Base-by-base conservation (phyloP, 345 rosid species). In the Boechera retrofracta region DNA sequence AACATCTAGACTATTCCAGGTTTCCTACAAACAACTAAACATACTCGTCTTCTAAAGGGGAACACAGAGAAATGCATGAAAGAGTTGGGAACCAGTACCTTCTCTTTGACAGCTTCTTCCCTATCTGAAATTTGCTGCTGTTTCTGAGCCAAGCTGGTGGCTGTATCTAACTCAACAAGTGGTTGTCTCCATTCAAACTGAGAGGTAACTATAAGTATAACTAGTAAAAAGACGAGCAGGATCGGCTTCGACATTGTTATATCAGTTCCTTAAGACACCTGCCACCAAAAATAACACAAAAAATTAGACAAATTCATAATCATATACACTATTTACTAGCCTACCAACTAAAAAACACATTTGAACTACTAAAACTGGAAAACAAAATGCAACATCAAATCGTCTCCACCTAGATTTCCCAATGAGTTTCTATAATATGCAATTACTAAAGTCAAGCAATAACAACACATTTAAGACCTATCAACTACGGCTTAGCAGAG, bases 101-200 rank as follows among this genome's bases (percentile, higher is more conserved):
- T 91, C 85, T 91, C 98, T 81, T 93, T 93, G 1, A 91, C 88
- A 61, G 84, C 89, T 72, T 89, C 96, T 82, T 87, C 92, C 67
- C 84, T 83, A 52, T 80, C 77, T 1, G 87, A 83, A 60, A 83
- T 64, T 13, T 77, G 91, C 63, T 80, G 82, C 57, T 88, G 92
- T 80, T 88, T 89, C 70, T 82, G 87, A 60, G 84, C 61, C 54
- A 78, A 52, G 47, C 72, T 80, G 0, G 88, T 81, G 11, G 79
- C 52, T 5, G 79, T 41, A 51, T 87, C 97, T 54, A 81, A 61
- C 55, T 93, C 97, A 72, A 89, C 86, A 69, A 91, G 88, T n/a
- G 81, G 93, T 81, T 91, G 97, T 57, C 90, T 89, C 98, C 98
- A 93, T 82, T 93, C 98, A 67, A 93, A 93, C 75, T 91, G 98